Evolutionary conservation across 352 stramenopile genomes (phyloP).

Genomic region (Albugo candida): DNA sequence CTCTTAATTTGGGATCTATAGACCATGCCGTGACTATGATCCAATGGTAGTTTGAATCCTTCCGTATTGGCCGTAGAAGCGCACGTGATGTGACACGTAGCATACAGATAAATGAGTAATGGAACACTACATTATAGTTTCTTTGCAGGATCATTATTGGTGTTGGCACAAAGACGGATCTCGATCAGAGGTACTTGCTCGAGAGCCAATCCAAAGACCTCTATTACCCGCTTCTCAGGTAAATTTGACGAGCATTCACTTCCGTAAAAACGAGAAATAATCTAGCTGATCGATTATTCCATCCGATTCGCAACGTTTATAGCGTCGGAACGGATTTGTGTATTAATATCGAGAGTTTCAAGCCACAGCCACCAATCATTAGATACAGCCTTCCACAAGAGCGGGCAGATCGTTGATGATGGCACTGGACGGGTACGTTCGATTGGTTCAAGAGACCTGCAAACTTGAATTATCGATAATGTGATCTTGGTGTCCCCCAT

Average conservation of each 20-base stretch:
- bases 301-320: no score
- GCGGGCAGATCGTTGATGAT: constrained; percentile 72
- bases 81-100: constrained; percentile 23
- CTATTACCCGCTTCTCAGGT: constrained; percentile 57
- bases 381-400: constrained; percentile 50
- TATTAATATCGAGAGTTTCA: no score
- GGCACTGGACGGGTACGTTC: constrained; percentile 43
- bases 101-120: constrained; percentile 38
- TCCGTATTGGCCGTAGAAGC: no score
- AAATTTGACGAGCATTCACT: constrained; percentile 53
- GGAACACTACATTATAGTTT: constrained; percentile 36
- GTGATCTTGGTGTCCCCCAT: no score
- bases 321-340: no score
- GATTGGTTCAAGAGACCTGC: no score
- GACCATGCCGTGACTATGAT: constrained; percentile 41
- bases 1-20: constrained; percentile 43
- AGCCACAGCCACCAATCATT: constrained; percentile 8
- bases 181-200: constrained; percentile 46
- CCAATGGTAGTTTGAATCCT: constrained; percentile 38
- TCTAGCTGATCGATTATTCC: no score
- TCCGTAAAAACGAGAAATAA: no score
- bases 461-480: no score
- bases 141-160: no score
- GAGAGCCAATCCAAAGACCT: constrained; percentile 62
- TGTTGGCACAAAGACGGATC: constrained; percentile 50